Evolutionary conservation across 2,329 filamentous ascomycete genomes (phyloP), one percentile per base, ranked within the genome.

Genomic region (Pseudogymnoascus sp.): DNA sequence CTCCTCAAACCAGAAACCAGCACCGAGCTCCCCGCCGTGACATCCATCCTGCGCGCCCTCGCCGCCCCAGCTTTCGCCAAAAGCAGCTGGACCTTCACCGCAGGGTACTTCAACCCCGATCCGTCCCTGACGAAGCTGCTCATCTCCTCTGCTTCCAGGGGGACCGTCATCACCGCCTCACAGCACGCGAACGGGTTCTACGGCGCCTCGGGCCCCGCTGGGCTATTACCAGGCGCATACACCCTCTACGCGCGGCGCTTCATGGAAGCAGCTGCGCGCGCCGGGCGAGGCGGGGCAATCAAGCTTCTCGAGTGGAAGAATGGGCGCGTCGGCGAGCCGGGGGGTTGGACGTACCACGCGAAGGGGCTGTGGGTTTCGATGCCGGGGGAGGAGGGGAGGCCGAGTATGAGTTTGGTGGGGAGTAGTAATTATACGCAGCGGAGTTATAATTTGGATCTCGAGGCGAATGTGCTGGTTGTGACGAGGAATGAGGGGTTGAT

Each of bases 101-200:
- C 95, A 0, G 95, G 95, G 61, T 99, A 99, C 78, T 99, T 99
- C 79, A 99, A 99, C 78, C 96, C 96, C 63, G 92, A 92, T 5
- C 89, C 92, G 0, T 86, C 88, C 3, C 84, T 97, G 18, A 93
- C 90, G 2, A 84, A 87, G 40, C 83, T 96, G 0, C 81, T 99
- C 0, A 85, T 99, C 34, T 80, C 82, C 5, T 92, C 91, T 0
- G 89, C 88, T 0, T 76, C 77, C 1, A 81, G 80, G 43, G 95
- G 91, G 65, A 93, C 89, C 0, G 90, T 99, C 21, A 88, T 99
- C 62, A 97, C 95, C 0, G 95, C 95, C 1, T 92, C 91, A 0
- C 95, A 93, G 0, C 88, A 91, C 76, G 95, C 95, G 0, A 99
- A 99, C 75, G 95, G 95, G 5, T 99, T 99, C 76, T 99, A 91